A percentile compares a stretch with the other conserved stretches of the same genome.
phyloP scores from a whole-genome alignment of 306 rosid species.

The Vigna trinervia region DNA sequence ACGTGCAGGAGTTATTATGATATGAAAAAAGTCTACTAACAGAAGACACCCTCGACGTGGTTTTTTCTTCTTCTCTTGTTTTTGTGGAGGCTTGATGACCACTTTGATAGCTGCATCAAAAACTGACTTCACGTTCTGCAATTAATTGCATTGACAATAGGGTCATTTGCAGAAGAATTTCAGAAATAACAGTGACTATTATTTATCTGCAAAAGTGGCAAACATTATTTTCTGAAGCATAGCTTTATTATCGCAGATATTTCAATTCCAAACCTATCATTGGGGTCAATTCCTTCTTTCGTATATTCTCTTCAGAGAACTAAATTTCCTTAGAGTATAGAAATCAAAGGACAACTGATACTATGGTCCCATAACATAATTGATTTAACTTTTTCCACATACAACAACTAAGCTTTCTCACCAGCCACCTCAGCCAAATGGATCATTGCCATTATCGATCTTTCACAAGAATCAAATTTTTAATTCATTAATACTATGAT shows the following conservation, averaged over 20 bases:
- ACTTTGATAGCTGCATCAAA: constrained; percentile 93
- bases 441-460: neutral
- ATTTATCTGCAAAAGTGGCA: constrained; percentile 1
- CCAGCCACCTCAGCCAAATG: neutral
- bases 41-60: constrained; percentile 69
- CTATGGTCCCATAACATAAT: neutral
- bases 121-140: constrained; percentile 86
- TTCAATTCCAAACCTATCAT: constrained; percentile 18
- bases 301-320: constrained; percentile 1
- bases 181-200: neutral
- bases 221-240: neutral
- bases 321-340: neutral
- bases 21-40: constrained; percentile 57
- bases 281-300: neutral
- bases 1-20: neutral
- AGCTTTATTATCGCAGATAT: neutral
- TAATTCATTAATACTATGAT: neutral
- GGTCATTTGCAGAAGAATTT: constrained; percentile 20
- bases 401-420: neutral
- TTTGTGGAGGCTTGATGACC: constrained; percentile 89
- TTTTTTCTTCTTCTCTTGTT: constrained; percentile 83
- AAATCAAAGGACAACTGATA: neutral
- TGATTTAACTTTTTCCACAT: neutral
- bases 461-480: neutral
- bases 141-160: constrained; percentile 38